These are phyloP conservation scores for Trametes gibbosa DNA, from an alignment of 768 basidiomycete species.

Conservation along the genomic window DNA sequence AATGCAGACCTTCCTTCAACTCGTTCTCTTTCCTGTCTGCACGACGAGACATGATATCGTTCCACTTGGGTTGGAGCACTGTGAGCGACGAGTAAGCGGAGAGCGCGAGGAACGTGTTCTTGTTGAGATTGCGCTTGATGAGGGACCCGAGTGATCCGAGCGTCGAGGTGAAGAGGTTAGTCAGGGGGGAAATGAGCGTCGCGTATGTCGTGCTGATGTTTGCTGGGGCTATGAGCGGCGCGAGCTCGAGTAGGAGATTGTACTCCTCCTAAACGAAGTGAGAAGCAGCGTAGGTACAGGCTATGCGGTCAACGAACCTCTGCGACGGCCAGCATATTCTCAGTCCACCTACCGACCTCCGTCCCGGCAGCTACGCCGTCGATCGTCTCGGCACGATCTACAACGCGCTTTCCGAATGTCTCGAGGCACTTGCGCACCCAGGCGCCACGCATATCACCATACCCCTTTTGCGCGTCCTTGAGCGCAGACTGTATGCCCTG, in stretches of 20 bases:
- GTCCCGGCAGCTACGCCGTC: constrained; percentile 64
- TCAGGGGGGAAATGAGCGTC: constrained; percentile 61
- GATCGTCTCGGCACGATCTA: constrained; percentile 68
- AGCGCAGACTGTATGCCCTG: constrained; percentile 60
- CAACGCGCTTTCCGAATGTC: constrained; percentile 60
- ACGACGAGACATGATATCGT: constrained; percentile 55
- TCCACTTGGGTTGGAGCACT: constrained; percentile 61
- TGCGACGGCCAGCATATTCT: constrained; percentile 58
- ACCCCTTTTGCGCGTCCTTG: constrained; percentile 76
- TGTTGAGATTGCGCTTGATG: constrained; percentile 75
- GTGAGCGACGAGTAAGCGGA: constrained; percentile 63
- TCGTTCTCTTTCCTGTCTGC: constrained; percentile 53
- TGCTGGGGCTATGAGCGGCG: constrained; percentile 51
- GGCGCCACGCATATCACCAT: constrained; percentile 81
- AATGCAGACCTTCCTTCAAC: constrained; percentile 64
- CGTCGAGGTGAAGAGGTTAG: constrained; percentile 62
- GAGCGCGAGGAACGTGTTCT: constrained; percentile 77
- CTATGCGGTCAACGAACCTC: constrained; percentile 45
- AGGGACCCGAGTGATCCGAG: constrained; percentile 59
- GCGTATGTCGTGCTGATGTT: constrained; percentile 57
- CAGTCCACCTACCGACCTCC: constrained; percentile 73
- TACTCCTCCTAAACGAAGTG: constrained; percentile 57
- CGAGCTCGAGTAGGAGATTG: constrained; percentile 58
- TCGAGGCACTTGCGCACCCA: constrained; percentile 80
- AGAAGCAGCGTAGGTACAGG: too few species aligned